Evolutionary conservation across 768 basidiomycete genomes (phyloP).

Genomic region (Podaxis sp.): DNA sequence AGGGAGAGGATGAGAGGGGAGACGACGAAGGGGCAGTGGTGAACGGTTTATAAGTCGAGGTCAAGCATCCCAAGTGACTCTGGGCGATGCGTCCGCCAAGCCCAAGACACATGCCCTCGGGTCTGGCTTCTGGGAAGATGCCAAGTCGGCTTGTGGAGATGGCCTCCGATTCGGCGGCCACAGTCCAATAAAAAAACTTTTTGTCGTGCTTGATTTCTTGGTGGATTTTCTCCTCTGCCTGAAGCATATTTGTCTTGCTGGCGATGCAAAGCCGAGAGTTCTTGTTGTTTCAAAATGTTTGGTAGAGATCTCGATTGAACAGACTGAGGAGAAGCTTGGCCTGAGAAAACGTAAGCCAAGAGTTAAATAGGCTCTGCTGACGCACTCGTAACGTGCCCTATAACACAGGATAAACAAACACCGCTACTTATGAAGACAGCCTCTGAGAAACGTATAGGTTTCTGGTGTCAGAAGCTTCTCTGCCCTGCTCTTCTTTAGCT

Average conservation of each 20-base stretch:
- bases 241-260: neutral
- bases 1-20: neutral
- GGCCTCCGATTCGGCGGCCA: neutral
- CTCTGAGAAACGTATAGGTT: neutral
- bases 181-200: neutral
- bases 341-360: conserved; percentile 5
- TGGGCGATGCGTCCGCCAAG: conserved; percentile 15
- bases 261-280: neutral
- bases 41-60: conserved; percentile 11
- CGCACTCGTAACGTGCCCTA: neutral
- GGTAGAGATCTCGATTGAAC: neutral
- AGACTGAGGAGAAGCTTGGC: conserved; percentile 1
- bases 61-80: conserved; percentile 14
- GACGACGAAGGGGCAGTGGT: neutral
- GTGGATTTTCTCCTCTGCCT: neutral
- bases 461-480: neutral
- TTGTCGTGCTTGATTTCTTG: neutral
- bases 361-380: neutral
- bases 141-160: conserved; percentile 13
- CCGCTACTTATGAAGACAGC: neutral
- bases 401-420: neutral
- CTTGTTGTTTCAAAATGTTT: neutral
- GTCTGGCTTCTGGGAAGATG: conserved; percentile 16
- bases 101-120: conserved; percentile 15
- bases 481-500: neutral